Conservation (phyloP, 2,329 filamentous ascomycete genomes). For the Sarocladium kiliense region DNA sequence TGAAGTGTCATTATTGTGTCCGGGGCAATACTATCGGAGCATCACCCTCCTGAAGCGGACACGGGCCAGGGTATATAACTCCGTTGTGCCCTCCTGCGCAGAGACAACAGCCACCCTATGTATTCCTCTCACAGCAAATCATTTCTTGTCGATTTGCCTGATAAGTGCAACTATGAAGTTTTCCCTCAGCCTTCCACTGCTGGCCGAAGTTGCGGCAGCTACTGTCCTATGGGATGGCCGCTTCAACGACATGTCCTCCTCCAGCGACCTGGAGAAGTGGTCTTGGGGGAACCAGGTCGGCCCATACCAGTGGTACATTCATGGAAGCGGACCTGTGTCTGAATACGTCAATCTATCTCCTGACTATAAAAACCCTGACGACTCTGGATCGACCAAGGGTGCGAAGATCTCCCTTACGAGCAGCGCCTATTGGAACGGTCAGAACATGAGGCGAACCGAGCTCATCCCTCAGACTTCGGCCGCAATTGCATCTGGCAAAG, state of each 20-base stretch:
- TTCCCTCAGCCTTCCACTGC: slow-evolving; percentile 2
- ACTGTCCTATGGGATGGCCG: slow-evolving; percentile 58
- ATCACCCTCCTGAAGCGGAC: too few relatives aligned
- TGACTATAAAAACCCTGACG: slow-evolving; percentile 60
- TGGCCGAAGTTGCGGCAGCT: slow-evolving; percentile 6
- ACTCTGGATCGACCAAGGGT: slow-evolving; percentile 56
- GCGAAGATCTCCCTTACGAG: slow-evolving; percentile 61
- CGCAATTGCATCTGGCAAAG: slow-evolving; percentile 59
- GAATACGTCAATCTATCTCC: slow-evolving; percentile 59
- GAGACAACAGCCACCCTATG: neutral
- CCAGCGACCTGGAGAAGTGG: slow-evolving; percentile 54
- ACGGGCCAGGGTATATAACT: too few relatives aligned
- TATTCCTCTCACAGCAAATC: too few relatives aligned
- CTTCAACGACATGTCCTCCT: slow-evolving; percentile 54
- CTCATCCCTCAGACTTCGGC: slow-evolving; percentile 66
- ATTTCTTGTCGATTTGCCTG: too few relatives aligned
- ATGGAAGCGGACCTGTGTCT: slow-evolving; percentile 51
- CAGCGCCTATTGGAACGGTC: slow-evolving; percentile 66
- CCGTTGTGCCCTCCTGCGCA: too few relatives aligned
- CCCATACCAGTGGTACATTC: slow-evolving; percentile 72
- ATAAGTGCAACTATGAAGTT: slow-evolving; percentile 10
- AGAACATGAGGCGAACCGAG: slow-evolving; percentile 68
- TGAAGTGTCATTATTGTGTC: too few relatives aligned
- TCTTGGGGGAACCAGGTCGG: slow-evolving; percentile 64
- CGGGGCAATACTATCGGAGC: too few relatives aligned